Base-by-base conservation (phyloP, 2,329 filamentous ascomycete genomes). In the Sporothrix sp. region DNA sequence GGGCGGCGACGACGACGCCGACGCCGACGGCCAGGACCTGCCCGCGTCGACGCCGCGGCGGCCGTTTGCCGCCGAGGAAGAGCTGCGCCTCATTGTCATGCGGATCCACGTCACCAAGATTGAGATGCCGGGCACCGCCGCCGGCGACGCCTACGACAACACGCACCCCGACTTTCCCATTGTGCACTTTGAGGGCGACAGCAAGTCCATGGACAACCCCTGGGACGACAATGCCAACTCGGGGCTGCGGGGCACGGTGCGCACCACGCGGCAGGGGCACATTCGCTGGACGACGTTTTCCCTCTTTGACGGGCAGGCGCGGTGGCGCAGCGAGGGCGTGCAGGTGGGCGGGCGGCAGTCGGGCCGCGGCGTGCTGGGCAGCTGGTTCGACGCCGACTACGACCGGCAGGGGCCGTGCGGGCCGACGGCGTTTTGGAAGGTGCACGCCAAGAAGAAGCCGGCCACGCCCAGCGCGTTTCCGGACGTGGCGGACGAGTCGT, bases 311-410 rank as follows among this genome's bases (percentile, higher is more conserved):
- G 81, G 82, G 43, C 73, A 85, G 56, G 80, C 85, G 59, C 71
- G 84, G 20, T 90, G 85, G 86, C 75, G 78, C n/a, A 85, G 81
- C 59, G 86, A 91, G 66, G 78, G 83, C 8, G 71, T 90, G 6
- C 86, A 91, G 63, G 65, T 90, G 5, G 85, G 85, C 10, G 86
- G 85, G 0, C 59, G 79, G 1, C 66, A 70, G 44, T 82, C 81
- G 6, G 78, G 75, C 7, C 73, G 84, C 7, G 85, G 85, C 1
- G 79, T 88, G 0, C 61, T 88, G 2, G 85, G 86, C 0, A 82
- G 79, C 47, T 91, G 86, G 86, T 90, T 88, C 59, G 84, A 87
- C 59, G 82, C 81, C 78, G 78, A 87, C 62, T 82, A 78, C 58
- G 81, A 85, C 54, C 63, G 69, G 1, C 77, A 82, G 58, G 85